Evolutionary conservation across 257 asterid genomes (phyloP), one percentile per base, ranked within the genome.

Genomic region (Przewalskia tangutica): DNA sequence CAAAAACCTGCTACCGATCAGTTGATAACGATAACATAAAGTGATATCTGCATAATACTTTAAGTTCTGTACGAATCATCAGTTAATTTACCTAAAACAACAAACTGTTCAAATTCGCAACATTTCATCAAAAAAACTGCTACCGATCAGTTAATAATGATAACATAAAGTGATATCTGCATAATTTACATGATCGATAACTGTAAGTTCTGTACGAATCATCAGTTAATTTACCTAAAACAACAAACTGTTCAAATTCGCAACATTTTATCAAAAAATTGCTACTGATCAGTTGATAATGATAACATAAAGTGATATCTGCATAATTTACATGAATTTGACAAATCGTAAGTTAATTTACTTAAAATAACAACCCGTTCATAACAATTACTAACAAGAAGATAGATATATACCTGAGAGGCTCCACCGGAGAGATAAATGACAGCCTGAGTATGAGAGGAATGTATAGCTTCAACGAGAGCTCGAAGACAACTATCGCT

Each of bases 381-480:
- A 16, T 23, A 66, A 36, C 42, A 38, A 38, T 38, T 38, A 38
- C 32, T 27, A n/a, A n/a, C n/a, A n/a, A n/a, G n/a, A n/a, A n/a
- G n/a, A n/a, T n/a, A n/a, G n/a, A n/a, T n/a, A 27, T 27, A 27
- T 27, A 91, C 98, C 98, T 95, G 98, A 84, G 99, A 92, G 44
- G 97, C 97, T 42, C 98, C 99, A 80, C 99, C 99, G 86, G 97
- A 88, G 88, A 94, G 87, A 83, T 90, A 91, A 81, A 95, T 88
- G 54, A 95, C 97, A 68, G 95, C 93, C 79, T 91, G 95, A 79
- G 95, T 84, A 36, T 94, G 97, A 76, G 82, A 88, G 14, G 91
- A 87, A 88, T 95, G 97, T 81, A 94, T 90, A 77, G 94, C 90
- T 82, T 92, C 97, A 71, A 94, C 90, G 81, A 91, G 63, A 7